Evolutionary conservation across 495 filamentous ascomycete genomes (phyloP).

Genomic region (Penicillium cataractarum): DNA sequence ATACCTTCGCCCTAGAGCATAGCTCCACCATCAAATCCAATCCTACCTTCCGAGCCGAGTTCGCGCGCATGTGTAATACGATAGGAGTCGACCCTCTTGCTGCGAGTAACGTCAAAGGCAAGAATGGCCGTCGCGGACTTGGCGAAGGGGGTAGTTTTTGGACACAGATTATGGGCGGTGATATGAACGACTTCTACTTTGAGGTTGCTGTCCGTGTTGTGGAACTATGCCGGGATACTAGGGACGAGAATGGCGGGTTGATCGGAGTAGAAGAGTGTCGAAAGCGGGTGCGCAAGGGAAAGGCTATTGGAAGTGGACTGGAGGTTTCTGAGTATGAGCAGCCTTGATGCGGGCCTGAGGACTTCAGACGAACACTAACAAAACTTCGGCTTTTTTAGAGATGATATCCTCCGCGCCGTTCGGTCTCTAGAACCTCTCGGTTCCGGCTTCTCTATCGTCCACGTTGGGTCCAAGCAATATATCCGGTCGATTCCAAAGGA

Average conservation of each 20-base stretch:
- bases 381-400: constrained; percentile 46
- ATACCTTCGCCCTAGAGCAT: constrained; percentile 93
- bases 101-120: constrained; percentile 64
- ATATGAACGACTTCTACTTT: constrained; percentile 98
- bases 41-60: constrained; percentile 92
- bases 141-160: constrained; percentile 71
- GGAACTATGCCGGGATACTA: constrained; percentile 84
- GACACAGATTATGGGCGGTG: constrained; percentile 87
- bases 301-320: constrained; percentile 66
- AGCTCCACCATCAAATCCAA: constrained; percentile 93
- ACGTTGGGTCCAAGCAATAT: constrained; percentile 79
- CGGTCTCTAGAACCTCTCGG: constrained; percentile 85
- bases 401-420: constrained; percentile 90
- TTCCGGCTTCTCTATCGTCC: constrained; percentile 80
- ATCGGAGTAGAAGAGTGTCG: constrained; percentile 82
- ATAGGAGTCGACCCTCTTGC: constrained; percentile 94
- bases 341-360: not conserved
- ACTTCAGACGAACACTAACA: not conserved
- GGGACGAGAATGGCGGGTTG: constrained; percentile 89
- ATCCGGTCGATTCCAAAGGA: constrained; percentile 95
- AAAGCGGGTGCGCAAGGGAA: constrained; percentile 69
- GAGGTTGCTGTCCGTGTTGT: constrained; percentile 92
- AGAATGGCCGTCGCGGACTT: constrained; percentile 46
- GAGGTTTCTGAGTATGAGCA: constrained; percentile 68
- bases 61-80: constrained; percentile 96